Base-by-base conservation (phyloP, 805 yeast genomes). In the Grigorovia transvaalensis region DNA sequence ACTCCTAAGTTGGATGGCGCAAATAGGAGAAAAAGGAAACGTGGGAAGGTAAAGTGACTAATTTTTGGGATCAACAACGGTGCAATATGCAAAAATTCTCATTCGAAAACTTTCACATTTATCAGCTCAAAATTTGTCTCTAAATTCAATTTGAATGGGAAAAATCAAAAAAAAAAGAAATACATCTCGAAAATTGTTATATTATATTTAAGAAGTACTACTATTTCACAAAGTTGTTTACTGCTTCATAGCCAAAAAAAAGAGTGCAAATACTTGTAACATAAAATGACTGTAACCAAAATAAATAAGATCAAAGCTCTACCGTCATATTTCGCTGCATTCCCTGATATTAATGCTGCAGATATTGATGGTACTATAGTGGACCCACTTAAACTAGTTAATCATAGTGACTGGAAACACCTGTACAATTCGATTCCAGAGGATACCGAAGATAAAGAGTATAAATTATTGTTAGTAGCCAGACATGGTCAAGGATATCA, bases 401-500 rank as follows among this genome's bases (percentile, higher is more conserved):
- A 49, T n/a, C 59, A 57, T 45, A 47, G 45, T 2, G 43, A 57
- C 8, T 62, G 64, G 64, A 49, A 50, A 29, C 54, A 57, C n/a
- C 50, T 63, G 5, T 59, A 55, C 43, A 46, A 56, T 12, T 48
- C 60, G 1, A 45, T 63, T 4, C 66, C 66, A 1, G 43, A 45
- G 3, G 59, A 61, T 30, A 60, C 61, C 1, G 58, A 44, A 2
- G 49, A 48, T 2, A 38, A 47, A n/a, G 52, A 55, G 17, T 60
- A 63, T 47, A 60, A 60, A 48, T 47, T 62, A 46, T 17, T 58
- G 7, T 44, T 58, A 0, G 47, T 62, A 8, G 64, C 62, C 71
- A 72, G 88, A 61, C 88, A 83, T 57, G 88, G 88, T 6, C 85
- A 82, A 62, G 88, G 88, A 0, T 77, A 67, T 61, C 88, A 83